Base-by-base conservation (phyloP, 768 basidiomycete genomes). In the Astraeus odoratus region DNA sequence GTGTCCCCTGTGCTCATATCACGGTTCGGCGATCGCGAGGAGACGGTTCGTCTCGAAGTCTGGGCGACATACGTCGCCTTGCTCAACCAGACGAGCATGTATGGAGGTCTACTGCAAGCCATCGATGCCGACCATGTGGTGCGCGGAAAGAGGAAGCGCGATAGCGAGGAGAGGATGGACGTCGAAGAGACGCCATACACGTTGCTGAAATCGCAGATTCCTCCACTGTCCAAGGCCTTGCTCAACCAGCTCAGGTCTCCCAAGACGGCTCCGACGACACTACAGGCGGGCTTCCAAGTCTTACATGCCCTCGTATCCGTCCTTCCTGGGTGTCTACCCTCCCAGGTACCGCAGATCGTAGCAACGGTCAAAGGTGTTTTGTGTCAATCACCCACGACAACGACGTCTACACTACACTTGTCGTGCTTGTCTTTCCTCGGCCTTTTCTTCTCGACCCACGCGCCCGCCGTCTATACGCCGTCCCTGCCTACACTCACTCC, bases 21-120 rank as follows among this genome's bases (percentile, higher is more conserved):
- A 3, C 78, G 95, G 25, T 94, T 98, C 52, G 83, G 81, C 31
- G 96, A 99, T 62, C 83, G 96, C 35, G 96, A 99, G 66, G 86
- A 93, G 57, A 95, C 88, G 4, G 96, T 98, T 24, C 78, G 87
- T 25, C 68, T 96, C 23, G 96, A 99, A 61, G 75, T 98, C 13
- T 94, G 95, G 85, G 72, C 83, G 0, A 85, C 95, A 1, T 94
- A 94, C 58, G 78, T 76, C 26, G 68, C 75, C 1, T 75, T 99
- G 9, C 75, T 99, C 31, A 86, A 75, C 41, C 94, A 95, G 66
- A 94, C 92, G 1, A 73, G 75, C 18, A 70, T 89, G 38, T 92
- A 91, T 49, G 88, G 85, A 15, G 81, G 81, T 8, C 61, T 76
- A 2, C 69, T 76, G 1, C 78, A 79, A 49, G 64, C 57, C 74